phyloP scores from a whole-genome alignment of 768 basidiomycete species.

The Sporobolomyces pararoseus region DNA sequence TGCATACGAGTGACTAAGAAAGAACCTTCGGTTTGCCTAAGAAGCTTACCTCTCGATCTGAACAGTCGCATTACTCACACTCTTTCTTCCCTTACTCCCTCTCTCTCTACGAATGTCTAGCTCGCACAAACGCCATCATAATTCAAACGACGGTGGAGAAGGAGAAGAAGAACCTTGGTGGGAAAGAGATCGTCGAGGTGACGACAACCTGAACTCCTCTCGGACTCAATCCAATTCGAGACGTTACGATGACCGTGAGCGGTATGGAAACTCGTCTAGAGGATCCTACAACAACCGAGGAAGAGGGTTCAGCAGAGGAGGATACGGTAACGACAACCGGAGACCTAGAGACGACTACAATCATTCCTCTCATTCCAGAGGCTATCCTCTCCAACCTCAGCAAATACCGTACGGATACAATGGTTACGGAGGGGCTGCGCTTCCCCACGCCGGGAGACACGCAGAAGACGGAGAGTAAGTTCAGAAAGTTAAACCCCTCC shows the following conservation, averaged over 20 bases:
- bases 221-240: not conserved
- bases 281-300: not conserved
- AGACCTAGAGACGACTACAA: not conserved
- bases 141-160: not conserved
- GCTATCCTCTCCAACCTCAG: not conserved
- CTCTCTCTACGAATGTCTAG: slow-evolving; percentile 9
- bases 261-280: not conserved
- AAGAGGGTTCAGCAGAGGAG: not conserved
- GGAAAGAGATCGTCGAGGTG: slow-evolving; percentile 24
- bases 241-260: not conserved
- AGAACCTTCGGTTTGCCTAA: slow-evolving; percentile 3
- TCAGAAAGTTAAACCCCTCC: not conserved
- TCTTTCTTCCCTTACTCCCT: not conserved
- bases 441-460: not conserved
- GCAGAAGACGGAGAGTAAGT: slow-evolving; percentile 36
- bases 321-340: not conserved
- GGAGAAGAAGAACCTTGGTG: slow-evolving; percentile 37
- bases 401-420: not conserved
- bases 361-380: not conserved
- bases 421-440: slow-evolving; percentile 1
- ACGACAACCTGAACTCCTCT: slow-evolving; percentile 14
- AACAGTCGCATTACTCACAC: slow-evolving; percentile 3
- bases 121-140: slow-evolving; percentile 8
- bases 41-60: slow-evolving; percentile 3
- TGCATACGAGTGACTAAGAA: no score